Evolutionary conservation across 1,284 basidiomycete genomes (phyloP), one percentile per base, ranked within the genome.

Genomic region (Rhodotorula sp.): DNA sequence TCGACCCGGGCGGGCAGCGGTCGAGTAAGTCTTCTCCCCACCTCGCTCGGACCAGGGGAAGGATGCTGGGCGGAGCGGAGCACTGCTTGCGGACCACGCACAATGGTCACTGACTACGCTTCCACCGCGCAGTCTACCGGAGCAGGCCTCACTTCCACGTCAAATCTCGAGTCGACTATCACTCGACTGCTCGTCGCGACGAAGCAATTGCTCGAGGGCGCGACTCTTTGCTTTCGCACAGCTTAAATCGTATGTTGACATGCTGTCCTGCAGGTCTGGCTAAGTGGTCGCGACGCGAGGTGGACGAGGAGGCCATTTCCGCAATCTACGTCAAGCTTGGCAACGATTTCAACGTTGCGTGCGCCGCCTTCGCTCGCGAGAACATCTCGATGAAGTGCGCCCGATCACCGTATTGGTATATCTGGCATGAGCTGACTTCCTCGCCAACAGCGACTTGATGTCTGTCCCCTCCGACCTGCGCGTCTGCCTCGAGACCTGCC

Each of bases 261-360:
- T 2, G 4, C 3, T 15, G 2, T 20, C 6, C 1, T 0, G 10
- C 67, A 74, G 75, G 75, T 0, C 84, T 99, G 67, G 94, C 92
- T 17, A 84, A 88, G 81, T 97, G 94, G 94, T 91, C 91, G 78
- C 84, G 86, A 65, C 83, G 87, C 57, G 84, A 88, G 71, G 85
- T 91, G 70, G 85, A 87, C 64, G 95, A 99, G 79, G 84, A 83
- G 20, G 84, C 91, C 76, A 94, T 99, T 76, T 96, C 93, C 83
- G 92, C 98, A 80, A 90, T 96, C 67, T 99, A 99, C 80, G 96
- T 99, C 63, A 87, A 89, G 58, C 84, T 99, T 27, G 95, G 95
- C 29, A 98, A 99, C 81, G 94, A 97, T 78, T 98, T 99, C 84
- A 97, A 97, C 79, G 87, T 88, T 27, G 94, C 94, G 34, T 91